Base-by-base conservation (phyloP, 2,329 filamentous ascomycete species). In the Dothiorella sarmentorum region DNA sequence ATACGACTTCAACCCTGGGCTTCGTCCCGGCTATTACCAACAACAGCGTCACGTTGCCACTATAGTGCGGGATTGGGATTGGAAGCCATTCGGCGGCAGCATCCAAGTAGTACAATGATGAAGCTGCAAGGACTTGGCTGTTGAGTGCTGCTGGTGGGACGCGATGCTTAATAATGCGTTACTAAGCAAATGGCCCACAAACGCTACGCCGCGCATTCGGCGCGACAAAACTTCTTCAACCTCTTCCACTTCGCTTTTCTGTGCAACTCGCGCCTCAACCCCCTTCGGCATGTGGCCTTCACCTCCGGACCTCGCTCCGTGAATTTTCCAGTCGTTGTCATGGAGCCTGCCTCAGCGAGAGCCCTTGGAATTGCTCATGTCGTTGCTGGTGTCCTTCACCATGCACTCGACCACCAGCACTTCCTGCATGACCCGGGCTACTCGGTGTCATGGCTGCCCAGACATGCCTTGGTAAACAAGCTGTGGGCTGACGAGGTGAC, bases 401-500 rank as follows among this genome's bases (percentile, higher is more conserved):
- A n/a, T n/a, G 24, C 29, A 42, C n/a, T 27, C 4, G 17, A 42
- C 13, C 15, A 29, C 9, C 35, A 15, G 13, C n/a, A 53, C 11
- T 29, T 37, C 15, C 9, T 27, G 22, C 10, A 20, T 20, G 13
- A 17, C 9, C 35, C 13, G 15, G 10, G 17, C 13, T n/a, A n/a
- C n/a, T n/a, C n/a, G n/a, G 24, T 31, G n/a, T 15, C 15, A 4
- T 29, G 26, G 37, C 51, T 55, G 3, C 17, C 24, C 11, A 27
- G 27, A 15, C 17, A 22, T 20, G 35, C 24, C 27, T 33, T 27
- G 27, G 51, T 55, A 24, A 55, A 55, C 35, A 55, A 55, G 37
- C 51, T 55, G 7, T 55, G 51, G 51, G 51, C 51, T 7, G 51
- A 55, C 18, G 51, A 55, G 27, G 51, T 33, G 35, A 55, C 51